phyloP scores from a whole-genome alignment of 1,139 yeast species.

The Blastobotrys raffinosifermentans region DNA sequence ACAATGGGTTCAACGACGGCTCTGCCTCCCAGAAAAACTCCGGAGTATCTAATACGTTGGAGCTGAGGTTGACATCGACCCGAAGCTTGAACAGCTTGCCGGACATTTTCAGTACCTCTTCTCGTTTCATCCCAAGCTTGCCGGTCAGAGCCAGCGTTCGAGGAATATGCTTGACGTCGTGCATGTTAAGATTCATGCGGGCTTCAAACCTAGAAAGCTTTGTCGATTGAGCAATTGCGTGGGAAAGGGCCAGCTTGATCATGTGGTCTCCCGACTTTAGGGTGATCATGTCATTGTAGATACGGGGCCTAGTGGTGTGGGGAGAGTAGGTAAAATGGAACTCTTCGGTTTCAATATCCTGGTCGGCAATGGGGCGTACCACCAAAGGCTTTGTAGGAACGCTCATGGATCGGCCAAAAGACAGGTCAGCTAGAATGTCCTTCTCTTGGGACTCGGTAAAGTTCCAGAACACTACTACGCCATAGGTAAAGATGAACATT shows the following conservation, averaged over 20 bases:
- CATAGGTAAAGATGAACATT: constrained; percentile 82
- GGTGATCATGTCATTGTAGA: constrained; percentile 91
- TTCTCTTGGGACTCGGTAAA: constrained; percentile 89
- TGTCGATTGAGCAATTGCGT: constrained; percentile 95
- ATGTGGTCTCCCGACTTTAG: constrained; percentile 86
- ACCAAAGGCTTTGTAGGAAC: constrained; percentile 37
- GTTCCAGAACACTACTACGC: constrained; percentile 96
- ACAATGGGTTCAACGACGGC: constrained; percentile 90
- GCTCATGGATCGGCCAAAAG: constrained; percentile 50
- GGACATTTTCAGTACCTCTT: constrained; percentile 75
- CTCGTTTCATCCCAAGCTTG: constrained; percentile 67
- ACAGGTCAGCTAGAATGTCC: constrained; percentile 85
- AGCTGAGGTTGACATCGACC: constrained; percentile 87
- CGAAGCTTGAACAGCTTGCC: constrained; percentile 85
- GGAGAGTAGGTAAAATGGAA: constrained; percentile 87
- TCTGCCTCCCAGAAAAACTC: constrained; percentile 95
- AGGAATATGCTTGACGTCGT: constrained; percentile 81
- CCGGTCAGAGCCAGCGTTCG: constrained; percentile 89
- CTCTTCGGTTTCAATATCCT: constrained; percentile 91
- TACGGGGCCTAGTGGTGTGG: constrained; percentile 76
- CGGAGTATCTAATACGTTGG: constrained; percentile 90
- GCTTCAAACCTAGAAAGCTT: constrained; percentile 88
- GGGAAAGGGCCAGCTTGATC: constrained; percentile 87
- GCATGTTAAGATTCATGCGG: constrained; percentile 76
- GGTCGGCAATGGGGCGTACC: constrained; percentile 74